Evolutionary conservation across 2,329 filamentous ascomycete genomes (phyloP).

Genomic region (Monilinia polystroma): DNA sequence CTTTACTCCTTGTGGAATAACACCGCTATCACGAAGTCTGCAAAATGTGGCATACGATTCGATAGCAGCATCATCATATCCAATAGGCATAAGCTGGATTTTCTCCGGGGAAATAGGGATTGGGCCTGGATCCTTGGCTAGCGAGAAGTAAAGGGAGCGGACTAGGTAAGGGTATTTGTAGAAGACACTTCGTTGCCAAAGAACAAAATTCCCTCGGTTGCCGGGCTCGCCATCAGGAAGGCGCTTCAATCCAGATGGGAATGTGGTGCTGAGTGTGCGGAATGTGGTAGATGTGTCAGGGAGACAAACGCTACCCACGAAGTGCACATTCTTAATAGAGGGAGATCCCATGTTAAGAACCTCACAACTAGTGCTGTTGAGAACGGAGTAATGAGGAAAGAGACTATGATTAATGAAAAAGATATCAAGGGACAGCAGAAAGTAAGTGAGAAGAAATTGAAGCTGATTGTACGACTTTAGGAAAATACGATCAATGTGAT

Average conservation of each 20-base stretch:
- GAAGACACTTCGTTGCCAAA: constrained; percentile 42
- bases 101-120: constrained; percentile 24
- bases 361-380: neutral
- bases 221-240: constrained; percentile 47
- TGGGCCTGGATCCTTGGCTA: constrained; percentile 11
- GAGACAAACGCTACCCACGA: constrained; percentile 44
- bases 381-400: neutral
- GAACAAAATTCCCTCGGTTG: constrained; percentile 40
- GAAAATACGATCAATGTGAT: neutral
- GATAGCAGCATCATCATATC: constrained; percentile 38
- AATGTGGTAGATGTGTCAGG: constrained; percentile 41
- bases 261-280: constrained; percentile 33
- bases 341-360: neutral
- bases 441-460: neutral
- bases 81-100: constrained; percentile 14
- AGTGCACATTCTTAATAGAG: constrained; percentile 24
- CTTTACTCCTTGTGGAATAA: constrained; percentile 34
- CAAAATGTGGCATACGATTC: constrained; percentile 38
- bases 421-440: neutral
- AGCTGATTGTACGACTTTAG: neutral
- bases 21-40: constrained; percentile 28
- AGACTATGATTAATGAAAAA: neutral
- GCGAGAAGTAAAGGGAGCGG: constrained; percentile 21
- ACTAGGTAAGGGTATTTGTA: constrained; percentile 24
- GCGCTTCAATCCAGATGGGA: constrained; percentile 41